Conservation (phyloP, 2,329 filamentous ascomycete genomes). For the Pseudogymnoascus sp. region DNA sequence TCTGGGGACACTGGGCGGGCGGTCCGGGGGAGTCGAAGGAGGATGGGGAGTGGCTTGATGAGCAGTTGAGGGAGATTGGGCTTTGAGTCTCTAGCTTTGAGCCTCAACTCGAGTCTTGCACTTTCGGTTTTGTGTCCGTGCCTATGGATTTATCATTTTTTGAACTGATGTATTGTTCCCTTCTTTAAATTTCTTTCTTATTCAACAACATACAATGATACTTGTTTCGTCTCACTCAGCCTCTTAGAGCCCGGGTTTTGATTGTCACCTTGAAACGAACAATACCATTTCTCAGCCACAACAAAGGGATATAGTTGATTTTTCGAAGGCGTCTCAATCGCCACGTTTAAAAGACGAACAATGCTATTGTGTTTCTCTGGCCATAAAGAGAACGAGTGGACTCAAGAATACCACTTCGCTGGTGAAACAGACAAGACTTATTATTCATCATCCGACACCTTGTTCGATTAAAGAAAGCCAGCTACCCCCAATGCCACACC, state of each 20-base stretch:
- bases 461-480: not conserved
- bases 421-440: not conserved
- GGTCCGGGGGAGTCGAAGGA: slow-evolving; percentile 63
- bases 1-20: slow-evolving; percentile 60
- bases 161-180: not conserved
- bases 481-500: not conserved
- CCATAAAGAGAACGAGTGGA: not conserved
- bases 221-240: not conserved
- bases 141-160: not conserved
- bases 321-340: not conserved
- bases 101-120: not conserved
- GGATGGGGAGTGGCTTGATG: slow-evolving; percentile 65
- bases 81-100: not conserved
- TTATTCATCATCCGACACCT: not conserved
- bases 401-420: not conserved
- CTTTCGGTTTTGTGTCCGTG: not conserved
- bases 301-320: not conserved
- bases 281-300: not conserved
- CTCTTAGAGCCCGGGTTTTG: not conserved
- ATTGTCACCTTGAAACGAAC: not conserved
- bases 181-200: not conserved
- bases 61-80: slow-evolving; percentile 43
- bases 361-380: not conserved
- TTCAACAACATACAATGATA: not conserved
- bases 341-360: not conserved